phyloP scores from a whole-genome alignment of 768 basidiomycete genomes.

The Filobasidium floriforme region DNA sequence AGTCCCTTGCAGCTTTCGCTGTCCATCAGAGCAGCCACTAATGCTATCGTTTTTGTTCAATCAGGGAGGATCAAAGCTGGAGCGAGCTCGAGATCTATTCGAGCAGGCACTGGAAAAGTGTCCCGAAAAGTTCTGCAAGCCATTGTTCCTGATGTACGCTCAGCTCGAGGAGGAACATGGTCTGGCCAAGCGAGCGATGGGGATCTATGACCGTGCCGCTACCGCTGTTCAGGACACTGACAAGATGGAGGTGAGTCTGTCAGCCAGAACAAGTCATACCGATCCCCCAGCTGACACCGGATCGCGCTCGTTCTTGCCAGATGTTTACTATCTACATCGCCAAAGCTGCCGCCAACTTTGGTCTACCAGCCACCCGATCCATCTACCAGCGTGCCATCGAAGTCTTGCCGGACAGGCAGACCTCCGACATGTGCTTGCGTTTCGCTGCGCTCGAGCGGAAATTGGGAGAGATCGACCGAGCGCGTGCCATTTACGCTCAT shows the following conservation, averaged over 20 bases:
- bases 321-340: conserved; percentile 97
- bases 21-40: neutral
- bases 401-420: conserved; percentile 82
- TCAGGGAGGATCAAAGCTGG: conserved; percentile 85
- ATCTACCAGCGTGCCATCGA: conserved; percentile 95
- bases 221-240: conserved; percentile 77
- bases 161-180: conserved; percentile 90
- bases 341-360: conserved; percentile 91
- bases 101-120: conserved; percentile 97
- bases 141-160: conserved; percentile 93
- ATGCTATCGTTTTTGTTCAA: neutral
- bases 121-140: conserved; percentile 87
- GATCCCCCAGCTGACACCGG: neutral
- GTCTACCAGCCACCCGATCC: conserved; percentile 86
- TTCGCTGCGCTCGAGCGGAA: conserved; percentile 95
- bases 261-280: neutral
- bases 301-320: conserved; percentile 46
- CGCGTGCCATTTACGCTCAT: conserved; percentile 91
- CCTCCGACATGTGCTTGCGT: conserved; percentile 93
- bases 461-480: conserved; percentile 96
- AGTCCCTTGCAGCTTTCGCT: conserved; percentile 38
- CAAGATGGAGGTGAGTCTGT: conserved; percentile 75
- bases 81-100: conserved; percentile 92
- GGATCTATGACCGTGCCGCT: conserved; percentile 87
- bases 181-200: conserved; percentile 90